These are phyloP conservation scores for Penicillium nucicola DNA, from an alignment of 495 filamentous ascomycete species.

Conservation along the genomic window DNA sequence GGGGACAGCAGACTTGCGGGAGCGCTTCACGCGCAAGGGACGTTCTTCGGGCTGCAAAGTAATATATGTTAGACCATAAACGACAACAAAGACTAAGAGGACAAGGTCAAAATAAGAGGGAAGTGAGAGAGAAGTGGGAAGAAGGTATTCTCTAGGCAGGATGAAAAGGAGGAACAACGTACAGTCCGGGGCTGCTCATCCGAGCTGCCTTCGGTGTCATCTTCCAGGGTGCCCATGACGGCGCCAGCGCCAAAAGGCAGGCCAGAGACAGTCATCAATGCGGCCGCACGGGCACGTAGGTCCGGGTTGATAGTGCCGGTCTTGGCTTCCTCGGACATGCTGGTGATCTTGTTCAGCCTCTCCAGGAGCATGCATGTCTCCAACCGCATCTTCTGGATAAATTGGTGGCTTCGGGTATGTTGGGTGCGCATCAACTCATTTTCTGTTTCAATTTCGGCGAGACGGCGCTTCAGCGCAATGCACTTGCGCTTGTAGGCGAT, in stretches of 20 bases:
- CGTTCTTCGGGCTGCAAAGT: conserved; percentile 78
- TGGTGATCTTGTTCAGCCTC: conserved; percentile 78
- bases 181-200: conserved; percentile 49
- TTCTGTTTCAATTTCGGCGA: conserved; percentile 83
- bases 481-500: conserved; percentile 96
- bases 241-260: conserved; percentile 20
- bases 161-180: conserved; percentile 8
- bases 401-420: conserved; percentile 73
- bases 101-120: neutral
- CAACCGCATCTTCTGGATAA: conserved; percentile 86
- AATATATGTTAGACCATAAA: conserved; percentile 3
- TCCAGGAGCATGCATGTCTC: conserved; percentile 90
- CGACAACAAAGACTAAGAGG: neutral
- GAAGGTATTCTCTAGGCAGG: neutral
- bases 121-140: neutral
- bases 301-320: conserved; percentile 32
- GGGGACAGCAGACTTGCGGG: conserved; percentile 46
- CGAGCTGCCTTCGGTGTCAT: conserved; percentile 48
- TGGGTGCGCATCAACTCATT: conserved; percentile 78
- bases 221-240: conserved; percentile 38
- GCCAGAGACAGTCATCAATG: conserved; percentile 29
- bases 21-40: conserved; percentile 82
- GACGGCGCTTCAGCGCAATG: conserved; percentile 86
- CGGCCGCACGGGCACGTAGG: conserved; percentile 32
- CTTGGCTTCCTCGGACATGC: conserved; percentile 56